Percentiles rank a stretch among this genome's conserved stretches.
Conservation (phyloP, 306 rosid species). For the Corylus avellana region DNA sequence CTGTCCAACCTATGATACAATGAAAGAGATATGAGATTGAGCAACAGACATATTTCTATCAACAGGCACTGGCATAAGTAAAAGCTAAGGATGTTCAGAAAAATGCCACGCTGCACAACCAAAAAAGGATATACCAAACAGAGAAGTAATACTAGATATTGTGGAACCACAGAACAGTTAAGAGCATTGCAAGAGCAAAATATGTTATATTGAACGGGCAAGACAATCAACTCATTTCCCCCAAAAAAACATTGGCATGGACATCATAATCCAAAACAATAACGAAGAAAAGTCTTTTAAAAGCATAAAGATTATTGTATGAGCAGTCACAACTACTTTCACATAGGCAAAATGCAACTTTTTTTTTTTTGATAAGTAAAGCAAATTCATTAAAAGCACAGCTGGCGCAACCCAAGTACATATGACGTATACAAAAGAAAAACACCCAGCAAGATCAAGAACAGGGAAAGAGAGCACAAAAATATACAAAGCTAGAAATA, state of each 20-base stretch:
- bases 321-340: slow-evolving; percentile 5
- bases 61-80: not conserved
- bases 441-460: too few relatives aligned
- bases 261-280: not conserved
- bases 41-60: slow-evolving; percentile 21
- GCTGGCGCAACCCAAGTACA: too few relatives aligned
- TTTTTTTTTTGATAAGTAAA: too few relatives aligned
- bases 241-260: not conserved
- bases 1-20: slow-evolving; percentile 67
- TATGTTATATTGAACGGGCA: not conserved
- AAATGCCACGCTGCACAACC: not conserved
- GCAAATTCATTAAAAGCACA: too few relatives aligned
- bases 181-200: not conserved
- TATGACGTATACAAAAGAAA: too few relatives aligned
- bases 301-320: not conserved
- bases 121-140: not conserved
- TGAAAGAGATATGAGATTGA: slow-evolving; percentile 11
- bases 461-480: too few relatives aligned
- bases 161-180: slow-evolving; percentile 9
- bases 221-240: not conserved
- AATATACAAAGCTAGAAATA: too few relatives aligned
- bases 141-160: not conserved
- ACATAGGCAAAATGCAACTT: not conserved
- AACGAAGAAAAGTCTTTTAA: not conserved
- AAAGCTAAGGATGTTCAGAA: not conserved